Base-by-base conservation (phyloP, 2,329 filamentous ascomycete genomes). In the Colletotrichum sp. region DNA sequence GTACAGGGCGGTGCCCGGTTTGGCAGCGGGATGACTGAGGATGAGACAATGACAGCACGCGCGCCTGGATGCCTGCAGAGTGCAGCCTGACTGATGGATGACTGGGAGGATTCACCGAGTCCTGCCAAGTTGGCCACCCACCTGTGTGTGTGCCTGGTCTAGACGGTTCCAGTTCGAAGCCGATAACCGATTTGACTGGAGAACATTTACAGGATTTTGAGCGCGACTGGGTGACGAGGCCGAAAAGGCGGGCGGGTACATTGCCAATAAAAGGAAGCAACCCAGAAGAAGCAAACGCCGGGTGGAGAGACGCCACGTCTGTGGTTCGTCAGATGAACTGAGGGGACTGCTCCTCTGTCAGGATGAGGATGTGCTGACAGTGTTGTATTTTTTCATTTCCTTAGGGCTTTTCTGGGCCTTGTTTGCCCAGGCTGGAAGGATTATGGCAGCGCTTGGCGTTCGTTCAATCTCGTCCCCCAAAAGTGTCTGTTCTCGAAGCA, bases 401-500 rank as follows among this genome's bases (percentile, higher is more conserved):
- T 22, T 30, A 22, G 36, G 62, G 18, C 62, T 36, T 36, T 22
- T 48, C 22, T 34, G 32, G 32, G 66, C 66, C 66, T 18, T 69
- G 52, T 7, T 60, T 16, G 66, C 58, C 25, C 27, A 28, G 25
- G 10, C 22, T 55, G 55, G n/a, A 60, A 22, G 30, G 64, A 72
- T 52, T 9, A 16, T 36, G 64, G 70, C 62, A 68, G 27, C n/a
- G 34, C 70, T 73, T 68, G 73, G 70, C 73, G 32, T 16, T 36
- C 58, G 13, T 36, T 52, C 43, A 15, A 28, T 22, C 9, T n/a
- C 13, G 15, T 15, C 32, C 22, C 56, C 43, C 5, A 52, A 52
- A 32, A 28, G n/a, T 56, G 39, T 62, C 68, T 56, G 27, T 75
- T 75, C 72, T 71, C 62, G 68, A 75, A 66, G 68, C 67, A 66